Base-by-base conservation (phyloP, 257 asterid species). In the Echites panduratus region DNA sequence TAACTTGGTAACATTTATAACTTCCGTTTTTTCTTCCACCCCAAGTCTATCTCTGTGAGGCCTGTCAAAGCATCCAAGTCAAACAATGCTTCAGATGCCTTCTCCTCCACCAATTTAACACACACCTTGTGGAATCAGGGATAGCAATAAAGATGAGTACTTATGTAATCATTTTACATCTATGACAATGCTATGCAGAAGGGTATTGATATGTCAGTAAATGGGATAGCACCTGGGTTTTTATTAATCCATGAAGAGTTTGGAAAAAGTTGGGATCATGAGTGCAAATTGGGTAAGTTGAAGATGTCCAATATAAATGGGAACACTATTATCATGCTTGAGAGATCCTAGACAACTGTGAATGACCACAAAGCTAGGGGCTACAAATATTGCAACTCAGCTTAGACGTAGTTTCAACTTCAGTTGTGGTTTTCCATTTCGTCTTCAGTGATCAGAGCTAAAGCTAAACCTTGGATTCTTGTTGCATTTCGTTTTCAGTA, bases 41-140 rank as follows among this genome's bases (percentile, higher is more conserved):
- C 89, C 32, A 93, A 85, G 84, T 91, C 92, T 71, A 93, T 85
- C 84, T 89, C 96, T 41, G 98, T 77, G 70, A 91, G 89, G 80
- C 98, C 96, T 59, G 98, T 88, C 80, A 93, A 79, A 59, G 84
- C 83, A 87, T 93, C 97, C 96, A 93, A 80, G 88, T 91, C 93
- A 86, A 93, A 75, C 68, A 77, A 82, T 68, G 92, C 87, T 72
- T 83, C 93, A 73, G 83, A 75, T 70, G 87, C 87, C 81, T 73
- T 85, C 79, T 91, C 96, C 85, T 85, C 96, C 75, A 83, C 79
- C 82, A 91, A 81, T 79, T 66, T 88, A 78, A 89, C 78, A 72
- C 82, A 70, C 80, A 89, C 76, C 79, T 88, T 87, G 87, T 79
- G 83, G 85, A 79, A 76, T 80, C 96, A 91, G 79, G 75, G 45